phyloP scores from a whole-genome alignment of 495 filamentous ascomycete genomes.

The Penicillium parvum region DNA sequence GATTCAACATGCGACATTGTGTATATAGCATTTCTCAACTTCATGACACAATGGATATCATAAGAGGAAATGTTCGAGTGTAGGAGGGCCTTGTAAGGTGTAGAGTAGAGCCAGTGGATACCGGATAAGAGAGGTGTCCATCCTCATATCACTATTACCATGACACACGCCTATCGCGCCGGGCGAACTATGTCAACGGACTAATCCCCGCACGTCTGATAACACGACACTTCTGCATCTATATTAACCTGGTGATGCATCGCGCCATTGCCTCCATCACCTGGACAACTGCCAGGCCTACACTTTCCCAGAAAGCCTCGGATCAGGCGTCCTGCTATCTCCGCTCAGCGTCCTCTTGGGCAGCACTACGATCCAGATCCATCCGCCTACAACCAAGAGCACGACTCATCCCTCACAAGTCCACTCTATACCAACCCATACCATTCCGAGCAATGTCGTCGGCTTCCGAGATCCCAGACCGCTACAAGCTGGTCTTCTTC shows the following conservation, averaged over 20 bases:
- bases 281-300: not conserved
- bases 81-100: no score
- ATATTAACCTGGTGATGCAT: not conserved
- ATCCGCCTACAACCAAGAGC: not conserved
- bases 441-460: constrained; percentile 10
- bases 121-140: no score
- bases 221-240: no score
- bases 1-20: constrained; percentile 23
- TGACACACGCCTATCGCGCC: no score
- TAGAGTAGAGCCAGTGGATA: no score
- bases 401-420: not conserved
- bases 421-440: not conserved
- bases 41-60: not conserved
- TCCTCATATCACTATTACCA: no score
- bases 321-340: not conserved
- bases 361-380: not conserved
- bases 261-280: not conserved
- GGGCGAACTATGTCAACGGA: no score
- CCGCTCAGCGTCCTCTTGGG: not conserved
- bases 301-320: not conserved
- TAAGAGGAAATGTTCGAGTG: no score
- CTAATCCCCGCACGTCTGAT: no score
- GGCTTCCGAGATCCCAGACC: constrained; percentile 18
- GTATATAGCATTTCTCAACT: constrained; percentile 9
- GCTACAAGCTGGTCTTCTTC: constrained; percentile 50